A percentile compares a stretch with the other conserved stretches of the same genome.
These are phyloP conservation scores for Phytopythium mirpurense DNA, from an alignment of 352 stramenopile genomes.

Conservation along the genomic window DNA sequence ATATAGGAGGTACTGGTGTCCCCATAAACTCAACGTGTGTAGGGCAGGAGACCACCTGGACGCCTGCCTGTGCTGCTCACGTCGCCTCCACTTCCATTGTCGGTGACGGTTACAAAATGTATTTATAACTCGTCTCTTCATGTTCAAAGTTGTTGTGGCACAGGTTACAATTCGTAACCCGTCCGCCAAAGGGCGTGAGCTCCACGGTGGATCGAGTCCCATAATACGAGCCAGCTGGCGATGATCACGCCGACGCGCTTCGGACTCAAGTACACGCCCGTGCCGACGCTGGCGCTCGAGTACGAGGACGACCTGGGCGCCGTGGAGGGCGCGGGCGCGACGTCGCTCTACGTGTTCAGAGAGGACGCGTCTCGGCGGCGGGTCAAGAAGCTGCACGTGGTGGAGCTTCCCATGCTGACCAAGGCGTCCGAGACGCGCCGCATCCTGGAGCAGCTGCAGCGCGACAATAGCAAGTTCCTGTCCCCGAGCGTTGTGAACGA, in stretches of 20 bases:
- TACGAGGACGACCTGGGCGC: slow-evolving; percentile 60
- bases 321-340: slow-evolving; percentile 26
- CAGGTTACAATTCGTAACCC: too few relatives aligned
- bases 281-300: slow-evolving; percentile 76
- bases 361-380: slow-evolving; percentile 10
- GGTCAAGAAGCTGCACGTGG: slow-evolving; percentile 63
- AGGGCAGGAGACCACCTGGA: too few relatives aligned
- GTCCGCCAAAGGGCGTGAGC: slow-evolving; percentile 1
- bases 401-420: slow-evolving; percentile 67
- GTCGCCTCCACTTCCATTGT: too few relatives aligned
- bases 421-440: slow-evolving; percentile 32
- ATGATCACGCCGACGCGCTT: slow-evolving; percentile 79
- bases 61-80: too few relatives aligned
- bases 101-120: too few relatives aligned
- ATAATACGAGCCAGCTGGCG: not conserved
- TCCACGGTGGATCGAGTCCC: not conserved
- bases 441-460: slow-evolving; percentile 50
- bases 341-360: slow-evolving; percentile 60
- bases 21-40: too few relatives aligned
- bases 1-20: too few relatives aligned
- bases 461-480: slow-evolving; percentile 62
- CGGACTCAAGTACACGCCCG: slow-evolving; percentile 76
- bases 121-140: too few relatives aligned
- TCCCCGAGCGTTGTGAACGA: slow-evolving; percentile 58
- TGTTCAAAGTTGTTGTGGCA: too few relatives aligned